Evolutionary conservation across 2,329 filamentous ascomycete species (phyloP), one percentile per base, ranked within the genome.

Genomic region (Verticillium tricorpus): DNA sequence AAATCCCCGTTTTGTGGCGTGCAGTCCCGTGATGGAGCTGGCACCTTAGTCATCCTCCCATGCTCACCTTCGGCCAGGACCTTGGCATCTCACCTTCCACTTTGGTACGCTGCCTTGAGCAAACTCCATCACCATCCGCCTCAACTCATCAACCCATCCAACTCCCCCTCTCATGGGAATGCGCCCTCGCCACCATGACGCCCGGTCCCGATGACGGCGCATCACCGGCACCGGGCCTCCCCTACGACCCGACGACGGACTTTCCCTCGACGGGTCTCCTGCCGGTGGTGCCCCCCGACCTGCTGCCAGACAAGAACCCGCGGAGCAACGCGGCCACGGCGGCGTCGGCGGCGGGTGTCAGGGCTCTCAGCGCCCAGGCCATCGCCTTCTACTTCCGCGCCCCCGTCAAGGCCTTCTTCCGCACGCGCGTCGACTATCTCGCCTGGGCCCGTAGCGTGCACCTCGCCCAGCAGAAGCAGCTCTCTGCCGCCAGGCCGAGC

Each of bases 301-400:
- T 72, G 56, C 71, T 75, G 9, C 75, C 80, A 34, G 80, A 82
- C 63, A 79, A 80, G 60, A 74, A 80, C 45, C 78, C 80, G 7
- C 78, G 81, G 60, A 83, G 74, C 70, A 84, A 85, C 70, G 83
- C 83, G 40, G 83, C 84, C 6, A 86, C 84, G 2, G 93, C 91
- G 57, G 90, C 91, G n/a, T 93, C 91, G 25, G 93, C 93, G 5
- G 93, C 93, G 25, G 87, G 91, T 50, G 90, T 93, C 65, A 89
- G 93, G 56, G 93, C 93, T 32, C 75, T 97, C 65, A 93, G 89
- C 68, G 90, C 92, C 8, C 90, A 96, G 72, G 82, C 92, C 69
- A 85, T 97, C 60, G 89, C 92, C 28, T 97, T 97, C 69, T 97
- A 96, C 77, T 97, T 97, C 72, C 84, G 93, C 61, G 92, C 92